phyloP scores from a whole-genome alignment of 169 alveolate genomes.

The Miamiensis avidus region DNA sequence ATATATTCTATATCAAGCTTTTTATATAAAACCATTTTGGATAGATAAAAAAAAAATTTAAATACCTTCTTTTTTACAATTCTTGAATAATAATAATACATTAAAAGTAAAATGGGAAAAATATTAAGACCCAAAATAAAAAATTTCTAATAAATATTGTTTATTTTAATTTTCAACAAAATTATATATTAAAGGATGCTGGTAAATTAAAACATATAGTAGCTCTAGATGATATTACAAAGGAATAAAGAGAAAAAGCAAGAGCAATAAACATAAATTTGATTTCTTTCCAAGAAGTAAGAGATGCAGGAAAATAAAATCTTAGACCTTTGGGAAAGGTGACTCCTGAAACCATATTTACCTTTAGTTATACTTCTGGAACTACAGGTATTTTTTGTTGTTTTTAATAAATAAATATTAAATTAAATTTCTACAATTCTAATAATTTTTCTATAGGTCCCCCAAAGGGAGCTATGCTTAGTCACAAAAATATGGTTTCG shows the following conservation, averaged over 20 bases:
- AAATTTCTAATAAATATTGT: too few relatives aligned
- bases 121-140: too few relatives aligned
- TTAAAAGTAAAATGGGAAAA: too few relatives aligned
- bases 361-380: conserved; percentile 97
- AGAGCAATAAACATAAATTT: conserved; percentile 27
- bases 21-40: too few relatives aligned
- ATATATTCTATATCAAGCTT: too few relatives aligned
- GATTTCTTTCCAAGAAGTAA: conserved; percentile 14
- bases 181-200: too few relatives aligned
- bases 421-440: too few relatives aligned
- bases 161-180: too few relatives aligned
- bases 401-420: too few relatives aligned
- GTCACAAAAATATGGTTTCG: conserved; percentile 85
- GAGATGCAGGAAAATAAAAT: conserved; percentile 33
- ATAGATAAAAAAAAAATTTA: too few relatives aligned
- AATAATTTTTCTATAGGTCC: conserved; percentile 62
- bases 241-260: conserved; percentile 18
- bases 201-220: conserved; percentile 44
- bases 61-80: too few relatives aligned
- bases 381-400: conserved; percentile 78
- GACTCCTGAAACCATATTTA: conserved; percentile 74
- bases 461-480: conserved; percentile 97
- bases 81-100: too few relatives aligned
- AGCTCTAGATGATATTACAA: conserved; percentile 37
- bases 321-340: conserved; percentile 3